Evolutionary conservation across 306 rosid genomes (phyloP).

Genomic region (Dalbergia cochinchinensis): DNA sequence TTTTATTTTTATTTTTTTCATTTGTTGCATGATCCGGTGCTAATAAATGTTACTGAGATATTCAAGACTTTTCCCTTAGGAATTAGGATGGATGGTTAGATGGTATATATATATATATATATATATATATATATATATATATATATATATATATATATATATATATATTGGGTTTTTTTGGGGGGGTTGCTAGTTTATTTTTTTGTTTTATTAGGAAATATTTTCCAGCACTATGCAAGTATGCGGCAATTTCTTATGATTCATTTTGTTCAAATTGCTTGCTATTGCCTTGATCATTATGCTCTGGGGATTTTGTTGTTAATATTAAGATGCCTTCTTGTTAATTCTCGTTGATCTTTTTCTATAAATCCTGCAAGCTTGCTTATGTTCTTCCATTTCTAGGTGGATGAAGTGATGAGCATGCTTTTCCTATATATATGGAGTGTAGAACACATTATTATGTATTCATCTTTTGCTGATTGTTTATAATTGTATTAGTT

Average conservation of each 20-base stretch:
- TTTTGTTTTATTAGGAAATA: not conserved
- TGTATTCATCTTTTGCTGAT: not conserved
- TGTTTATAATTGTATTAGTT: slow-evolving; percentile 17
- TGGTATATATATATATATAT: not conserved
- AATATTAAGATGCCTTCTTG: not conserved
- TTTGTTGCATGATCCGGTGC: not conserved
- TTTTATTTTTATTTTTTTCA: not conserved
- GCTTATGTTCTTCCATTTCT: not conserved
- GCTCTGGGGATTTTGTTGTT: not conserved
- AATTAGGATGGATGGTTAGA: not conserved
- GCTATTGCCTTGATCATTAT: not conserved
- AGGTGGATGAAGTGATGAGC: not conserved
- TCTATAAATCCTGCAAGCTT: not conserved
- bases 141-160: not conserved
- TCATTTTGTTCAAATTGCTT: slow-evolving; percentile 2
- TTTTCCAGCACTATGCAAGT: slow-evolving; percentile 3
- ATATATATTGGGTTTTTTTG: not conserved
- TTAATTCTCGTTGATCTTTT: not conserved
- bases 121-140: not conserved
- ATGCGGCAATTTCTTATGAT: not conserved
- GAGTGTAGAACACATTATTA: not conserved
- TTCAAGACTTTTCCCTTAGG: not conserved
- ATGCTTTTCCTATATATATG: not conserved
- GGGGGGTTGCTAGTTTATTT: not conserved
- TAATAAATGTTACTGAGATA: slow-evolving; percentile 19